Conservation (phyloP, 108 stramenopile species). For the Cyclostephanos tholiformis region DNA sequence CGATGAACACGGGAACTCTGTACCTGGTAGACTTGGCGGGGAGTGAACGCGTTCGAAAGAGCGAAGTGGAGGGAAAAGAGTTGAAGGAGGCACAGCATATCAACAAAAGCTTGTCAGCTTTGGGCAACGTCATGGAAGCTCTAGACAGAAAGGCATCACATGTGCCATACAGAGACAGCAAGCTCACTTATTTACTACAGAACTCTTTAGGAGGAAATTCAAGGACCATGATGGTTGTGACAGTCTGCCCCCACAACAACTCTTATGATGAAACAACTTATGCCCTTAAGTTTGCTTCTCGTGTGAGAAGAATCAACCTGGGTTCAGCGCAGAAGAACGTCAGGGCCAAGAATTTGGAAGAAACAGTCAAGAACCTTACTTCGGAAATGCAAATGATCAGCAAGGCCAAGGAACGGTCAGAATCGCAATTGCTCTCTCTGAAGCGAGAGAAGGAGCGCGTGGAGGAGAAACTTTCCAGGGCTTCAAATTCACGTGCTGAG, state of each 20-base stretch:
- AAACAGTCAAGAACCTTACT: constrained; percentile 86
- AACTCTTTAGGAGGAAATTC: constrained; percentile 96
- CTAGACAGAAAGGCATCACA: constrained; percentile 88
- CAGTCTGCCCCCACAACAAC: constrained; percentile 83
- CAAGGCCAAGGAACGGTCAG: constrained; percentile 81
- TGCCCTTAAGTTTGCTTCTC: constrained; percentile 98
- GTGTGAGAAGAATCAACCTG: constrained; percentile 89
- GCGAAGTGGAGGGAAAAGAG: constrained; percentile 87
- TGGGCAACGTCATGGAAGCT: constrained; percentile 98
- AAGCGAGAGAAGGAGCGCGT: constrained; percentile 81
- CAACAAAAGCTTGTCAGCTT: constrained; percentile 96
- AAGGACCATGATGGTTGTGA: constrained; percentile 96
- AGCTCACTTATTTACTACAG: constrained; percentile 94
- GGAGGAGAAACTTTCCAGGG: constrained; percentile 72
- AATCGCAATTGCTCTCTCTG: constrained; percentile 69
- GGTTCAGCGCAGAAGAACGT: constrained; percentile 89
- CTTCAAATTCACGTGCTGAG: constrained; percentile 57
- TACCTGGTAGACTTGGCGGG: constrained; percentile 99
- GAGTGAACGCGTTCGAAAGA: constrained; percentile 97
- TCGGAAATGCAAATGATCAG: constrained; percentile 75
- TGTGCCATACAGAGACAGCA: constrained; percentile 94
- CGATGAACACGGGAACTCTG: constrained; percentile 79
- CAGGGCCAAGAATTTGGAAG: constrained; percentile 87
- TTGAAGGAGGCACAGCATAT: constrained; percentile 98
- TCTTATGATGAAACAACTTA: constrained; percentile 96